Base-by-base conservation (phyloP, 2,329 filamentous ascomycete species). In the Verticillium alfalfae region DNA sequence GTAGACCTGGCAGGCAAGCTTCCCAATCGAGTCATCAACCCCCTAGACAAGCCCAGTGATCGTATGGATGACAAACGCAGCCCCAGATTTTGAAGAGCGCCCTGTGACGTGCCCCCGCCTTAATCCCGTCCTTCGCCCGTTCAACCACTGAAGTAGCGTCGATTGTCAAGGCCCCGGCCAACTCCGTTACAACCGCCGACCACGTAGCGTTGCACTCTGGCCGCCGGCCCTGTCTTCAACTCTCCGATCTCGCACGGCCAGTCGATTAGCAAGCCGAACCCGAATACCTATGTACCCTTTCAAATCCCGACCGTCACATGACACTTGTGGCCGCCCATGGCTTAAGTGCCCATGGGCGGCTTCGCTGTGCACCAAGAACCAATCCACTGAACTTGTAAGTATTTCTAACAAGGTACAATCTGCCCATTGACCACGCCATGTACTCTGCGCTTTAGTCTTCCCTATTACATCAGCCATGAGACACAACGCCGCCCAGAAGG, bases 101-200 rank as follows among this genome's bases (percentile, higher is more conserved):
- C 45, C 45, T 52, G 45, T 52, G 45, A 52, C 34, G 52, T 59
- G 64, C 60, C 61, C 57, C 63, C 65, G 66, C 65, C 66, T 70
- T 69, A 68, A 67, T 69, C 70, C 69, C 70, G 71, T 71, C 70
- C 68, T 71, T 71, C 68, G 70, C 70, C 71, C 72, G 74, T 64
- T 67, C 69, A 68, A 75, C 67, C 68, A 68, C 72, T 71, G n/a
- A 52, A 10, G 45, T n/a, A 52, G 18, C 45, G 22, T 52, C 45
- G 18, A 52, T 6, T 18, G 9, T 52, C 18, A 10, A 10, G 16
- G 8, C n/a, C 22, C 18, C 45, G 45, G 45, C 45, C 45, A 52
- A n/a, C 45, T 52, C 45, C 45, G 45, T 18, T 12, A 5, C 2
- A 9, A n/a, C 45, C 18, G 45, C 18, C 45, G 7, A 26, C 18